phyloP scores from a whole-genome alignment of 2,329 filamentous ascomycete species.

The Talaromyces sp. region DNA sequence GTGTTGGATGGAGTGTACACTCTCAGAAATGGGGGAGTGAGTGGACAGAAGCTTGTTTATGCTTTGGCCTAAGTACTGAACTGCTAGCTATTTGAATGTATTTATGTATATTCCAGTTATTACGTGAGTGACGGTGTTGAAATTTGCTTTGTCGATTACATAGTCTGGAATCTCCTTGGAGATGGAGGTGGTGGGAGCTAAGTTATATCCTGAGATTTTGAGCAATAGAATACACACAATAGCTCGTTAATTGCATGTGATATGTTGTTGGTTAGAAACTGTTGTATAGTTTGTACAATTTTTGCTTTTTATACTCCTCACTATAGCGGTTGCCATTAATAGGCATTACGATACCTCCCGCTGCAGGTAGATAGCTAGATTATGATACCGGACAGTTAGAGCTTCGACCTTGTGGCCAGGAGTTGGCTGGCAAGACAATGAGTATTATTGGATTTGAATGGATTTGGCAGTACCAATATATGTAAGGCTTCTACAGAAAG shows the following conservation, averaged over 20 bases:
- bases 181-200: neutral
- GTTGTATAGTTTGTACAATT: neutral
- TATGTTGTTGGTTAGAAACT: neutral
- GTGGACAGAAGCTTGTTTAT: conserved; percentile 23
- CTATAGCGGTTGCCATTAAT: neutral
- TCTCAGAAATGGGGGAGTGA: conserved; percentile 22
- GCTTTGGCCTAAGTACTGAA: neutral
- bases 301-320: neutral
- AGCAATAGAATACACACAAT: neutral
- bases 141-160: neutral
- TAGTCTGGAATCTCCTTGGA: neutral
- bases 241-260: neutral
- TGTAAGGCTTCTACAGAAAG: neutral
- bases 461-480: neutral
- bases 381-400: neutral
- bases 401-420: neutral
- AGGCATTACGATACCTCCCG: neutral
- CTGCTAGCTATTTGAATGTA: neutral
- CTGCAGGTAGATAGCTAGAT: neutral
- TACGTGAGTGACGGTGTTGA: neutral
- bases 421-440: neutral
- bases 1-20: conserved; percentile 22
- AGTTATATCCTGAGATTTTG: neutral
- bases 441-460: neutral
- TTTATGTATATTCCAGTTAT: neutral